A percentile compares a stretch with the other conserved stretches of the same genome.
phyloP scores from a whole-genome alignment of 75 land plant species.

The Ceratopteris richardii region DNA sequence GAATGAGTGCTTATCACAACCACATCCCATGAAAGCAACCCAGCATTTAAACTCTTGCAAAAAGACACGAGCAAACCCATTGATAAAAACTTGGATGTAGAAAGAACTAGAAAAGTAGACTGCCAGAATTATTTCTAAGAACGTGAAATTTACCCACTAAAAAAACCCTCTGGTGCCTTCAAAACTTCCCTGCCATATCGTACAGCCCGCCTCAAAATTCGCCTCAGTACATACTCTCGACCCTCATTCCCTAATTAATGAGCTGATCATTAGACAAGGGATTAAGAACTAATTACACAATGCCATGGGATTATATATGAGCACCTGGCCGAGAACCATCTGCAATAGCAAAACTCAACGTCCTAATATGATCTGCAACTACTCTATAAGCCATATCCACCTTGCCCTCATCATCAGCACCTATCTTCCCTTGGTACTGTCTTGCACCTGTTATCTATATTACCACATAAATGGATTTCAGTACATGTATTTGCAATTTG shows the following conservation, averaged over 20 bases:
- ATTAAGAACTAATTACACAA: too few species aligned
- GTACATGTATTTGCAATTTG: too few species aligned
- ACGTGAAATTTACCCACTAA: slow-evolving; percentile 56
- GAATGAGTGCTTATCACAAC: neutral
- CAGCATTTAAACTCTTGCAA: too few species aligned
- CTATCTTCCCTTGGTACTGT: slow-evolving; percentile 69
- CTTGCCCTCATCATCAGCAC: slow-evolving; percentile 77
- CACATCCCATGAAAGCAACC: too few species aligned
- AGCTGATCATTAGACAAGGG: too few species aligned
- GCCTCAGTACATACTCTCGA: slow-evolving; percentile 85
- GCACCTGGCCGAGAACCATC: slow-evolving; percentile 91
- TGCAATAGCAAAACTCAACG: slow-evolving; percentile 96
- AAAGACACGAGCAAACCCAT: too few species aligned
- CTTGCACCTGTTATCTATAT: slow-evolving; percentile 73
- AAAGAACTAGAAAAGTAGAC: neutral
- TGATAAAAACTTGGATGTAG: too few species aligned
- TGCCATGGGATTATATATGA: too few species aligned
- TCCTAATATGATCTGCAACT: slow-evolving; percentile 93
- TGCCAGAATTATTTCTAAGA: neutral
- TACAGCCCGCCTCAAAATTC: slow-evolving; percentile 89
- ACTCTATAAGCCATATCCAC: slow-evolving; percentile 94
- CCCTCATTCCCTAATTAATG: slow-evolving; percentile 79
- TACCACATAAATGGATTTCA: too few species aligned
- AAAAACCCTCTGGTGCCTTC: slow-evolving; percentile 88
- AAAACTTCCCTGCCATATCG: slow-evolving; percentile 91